Evolutionary conservation across 2,329 filamentous ascomycete species (phyloP).

Genomic region (Cercospora zeae-maydis): DNA sequence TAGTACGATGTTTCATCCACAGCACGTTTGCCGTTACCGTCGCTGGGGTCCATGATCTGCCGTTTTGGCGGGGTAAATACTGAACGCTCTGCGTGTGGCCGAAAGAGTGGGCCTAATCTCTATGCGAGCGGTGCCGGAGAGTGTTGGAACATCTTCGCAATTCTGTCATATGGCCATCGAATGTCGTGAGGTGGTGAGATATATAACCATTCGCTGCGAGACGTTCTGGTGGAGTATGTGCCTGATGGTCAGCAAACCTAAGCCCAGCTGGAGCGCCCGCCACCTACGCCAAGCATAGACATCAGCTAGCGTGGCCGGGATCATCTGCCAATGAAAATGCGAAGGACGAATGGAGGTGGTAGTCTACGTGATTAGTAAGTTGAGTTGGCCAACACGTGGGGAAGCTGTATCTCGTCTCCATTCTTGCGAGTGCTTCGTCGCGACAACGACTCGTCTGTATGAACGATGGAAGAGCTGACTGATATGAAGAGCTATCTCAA

Average conservation of each 20-base stretch:
- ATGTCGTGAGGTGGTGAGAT: background rate
- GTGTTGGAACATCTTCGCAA: background rate
- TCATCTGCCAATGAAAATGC: background rate
- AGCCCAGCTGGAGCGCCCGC: background rate
- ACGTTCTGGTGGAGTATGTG: background rate
- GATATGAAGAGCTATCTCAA: constrained; percentile 32
- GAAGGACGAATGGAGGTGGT: background rate
- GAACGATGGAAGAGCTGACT: constrained; percentile 31
- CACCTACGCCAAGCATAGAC: constrained; percentile 8
- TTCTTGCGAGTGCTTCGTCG: background rate
- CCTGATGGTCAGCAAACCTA: background rate
- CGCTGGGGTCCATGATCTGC: background rate
- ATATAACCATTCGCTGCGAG: background rate
- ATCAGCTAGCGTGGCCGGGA: background rate
- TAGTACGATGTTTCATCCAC: constrained; percentile 34
- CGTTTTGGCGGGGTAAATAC: background rate
- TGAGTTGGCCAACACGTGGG: background rate
- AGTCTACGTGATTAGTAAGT: no score
- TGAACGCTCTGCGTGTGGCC: no score
- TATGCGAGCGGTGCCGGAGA: no score
- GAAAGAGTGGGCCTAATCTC: no score
- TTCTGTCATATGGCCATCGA: background rate
- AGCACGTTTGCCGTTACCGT: background rate
- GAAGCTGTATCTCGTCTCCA: background rate
- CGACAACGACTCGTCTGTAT: background rate